Evolutionary conservation across 2,329 filamentous ascomycete genomes (phyloP), one percentile per base, ranked within the genome.

Genomic region (Penicillium sp.): DNA sequence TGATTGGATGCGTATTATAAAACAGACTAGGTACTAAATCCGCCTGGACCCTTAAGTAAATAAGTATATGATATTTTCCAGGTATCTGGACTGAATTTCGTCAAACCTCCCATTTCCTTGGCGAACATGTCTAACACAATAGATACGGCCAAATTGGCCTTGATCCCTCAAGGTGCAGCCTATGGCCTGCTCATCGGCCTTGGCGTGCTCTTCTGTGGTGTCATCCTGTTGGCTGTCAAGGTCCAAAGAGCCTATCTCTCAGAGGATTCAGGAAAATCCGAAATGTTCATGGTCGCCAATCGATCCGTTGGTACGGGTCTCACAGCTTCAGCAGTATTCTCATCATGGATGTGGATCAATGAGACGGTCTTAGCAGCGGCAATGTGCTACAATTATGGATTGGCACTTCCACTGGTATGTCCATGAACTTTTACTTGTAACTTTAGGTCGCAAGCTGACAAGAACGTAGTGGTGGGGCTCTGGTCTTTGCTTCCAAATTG

Each of bases 131-230:
- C 63, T 4, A 59, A 62, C 37, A 54, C 55, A 19, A 49, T 61
- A 59, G 61, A 66, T 44, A 62, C 62, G 44, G 53, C 55, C 37
- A 63, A 63, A n/a, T 16, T 63, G 60, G 57, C 62, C 37, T 54
- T 72, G 27, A 62, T 72, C 42, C 59, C 69, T 4, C 69, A 72
- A 42, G 69, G 69, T 42, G 65, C 68, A 13, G 69, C 65, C 16
- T 81, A 82, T 71, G 80, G 80, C 57, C 69, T 82, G 21, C 74
- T 83, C 43, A 74, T 82, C 55, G 81, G 80, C 7, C 75, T 83
- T 6, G 77, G 77, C 1, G 68, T 82, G 1, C 59, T 78, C 1
- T 83, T 83, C 60, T 80, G 76, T 53, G 68, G 73, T 3, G 75
- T 83, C 19, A 81, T 82, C 58, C 59, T 83, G 7, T 62, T 70